A percentile compares a stretch with the other conserved stretches of the same genome.
Evolutionary conservation across 768 basidiomycete genomes (phyloP).

Genomic region (Suillus placidus): DNA sequence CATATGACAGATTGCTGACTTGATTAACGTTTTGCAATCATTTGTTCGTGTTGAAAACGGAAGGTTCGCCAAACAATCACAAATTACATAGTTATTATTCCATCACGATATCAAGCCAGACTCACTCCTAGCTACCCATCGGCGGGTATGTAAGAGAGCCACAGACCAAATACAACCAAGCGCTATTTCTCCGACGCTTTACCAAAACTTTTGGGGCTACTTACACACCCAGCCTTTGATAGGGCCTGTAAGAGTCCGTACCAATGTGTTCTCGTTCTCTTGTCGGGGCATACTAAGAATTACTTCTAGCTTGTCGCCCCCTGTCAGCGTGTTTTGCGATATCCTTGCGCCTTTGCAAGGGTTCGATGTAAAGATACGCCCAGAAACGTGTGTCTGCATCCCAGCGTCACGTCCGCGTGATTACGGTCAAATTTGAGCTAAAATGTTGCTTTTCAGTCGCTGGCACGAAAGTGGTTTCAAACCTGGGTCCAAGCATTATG

Average conservation of each 20-base stretch:
- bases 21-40: too few species aligned
- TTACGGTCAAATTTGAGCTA: neutral
- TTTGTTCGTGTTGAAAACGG: too few species aligned
- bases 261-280: neutral
- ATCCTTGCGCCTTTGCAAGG: neutral
- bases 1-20: too few species aligned
- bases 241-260: neutral
- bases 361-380: neutral
- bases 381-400: neutral
- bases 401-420: neutral
- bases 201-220: too few species aligned
- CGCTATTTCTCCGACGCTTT: too few species aligned
- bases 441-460: neutral
- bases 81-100: too few species aligned
- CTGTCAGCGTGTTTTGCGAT: neutral
- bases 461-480: neutral
- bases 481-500: too few species aligned
- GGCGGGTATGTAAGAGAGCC: too few species aligned
- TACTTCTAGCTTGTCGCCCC: neutral
- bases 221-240: constrained; percentile 34
- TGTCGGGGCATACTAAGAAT: neutral
- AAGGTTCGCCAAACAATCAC: too few species aligned
- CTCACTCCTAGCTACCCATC: too few species aligned
- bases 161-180: too few species aligned
- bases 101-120: too few species aligned